phyloP scores from a whole-genome alignment of 257 asterid genomes.

The Solanum etuberosum region DNA sequence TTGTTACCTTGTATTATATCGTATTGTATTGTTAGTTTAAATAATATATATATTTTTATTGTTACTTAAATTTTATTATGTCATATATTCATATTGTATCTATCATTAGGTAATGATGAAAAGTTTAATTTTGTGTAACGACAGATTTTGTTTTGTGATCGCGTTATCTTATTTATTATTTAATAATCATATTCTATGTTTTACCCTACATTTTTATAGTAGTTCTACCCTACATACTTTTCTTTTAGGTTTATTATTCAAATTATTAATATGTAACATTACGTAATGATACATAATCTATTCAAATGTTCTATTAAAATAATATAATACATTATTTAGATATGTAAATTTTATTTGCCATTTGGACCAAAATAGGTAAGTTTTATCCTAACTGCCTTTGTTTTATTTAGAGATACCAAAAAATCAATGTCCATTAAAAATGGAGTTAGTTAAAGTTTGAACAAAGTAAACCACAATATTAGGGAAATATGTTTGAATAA shows the following conservation, averaged over 20 bases:
- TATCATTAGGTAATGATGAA: no score
- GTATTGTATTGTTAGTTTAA: no score
- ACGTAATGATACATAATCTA: background rate
- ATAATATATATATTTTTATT: no score
- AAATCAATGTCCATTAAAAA: background rate
- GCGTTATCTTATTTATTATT: no score
- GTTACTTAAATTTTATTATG: background rate
- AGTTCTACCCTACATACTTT: background rate
- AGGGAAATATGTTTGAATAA: background rate
- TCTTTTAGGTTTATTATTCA: background rate
- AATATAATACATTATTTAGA: no score
- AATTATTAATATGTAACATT: no score
- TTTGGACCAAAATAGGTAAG: background rate
- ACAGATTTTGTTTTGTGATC: background rate
- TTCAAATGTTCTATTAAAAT: background rate
- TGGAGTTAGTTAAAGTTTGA: background rate
- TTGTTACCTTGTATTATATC: no score
- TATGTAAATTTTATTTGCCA: background rate
- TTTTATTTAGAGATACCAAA: background rate
- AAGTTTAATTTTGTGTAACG: no score
- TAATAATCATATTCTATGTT: no score
- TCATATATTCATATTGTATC: no score
- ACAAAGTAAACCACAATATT: background rate
- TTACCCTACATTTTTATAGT: background rate
- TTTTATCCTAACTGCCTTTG: background rate